Evolutionary conservation across 2,329 filamentous ascomycete genomes (phyloP).

Genomic region (Torrubiellomyces zombiae): DNA sequence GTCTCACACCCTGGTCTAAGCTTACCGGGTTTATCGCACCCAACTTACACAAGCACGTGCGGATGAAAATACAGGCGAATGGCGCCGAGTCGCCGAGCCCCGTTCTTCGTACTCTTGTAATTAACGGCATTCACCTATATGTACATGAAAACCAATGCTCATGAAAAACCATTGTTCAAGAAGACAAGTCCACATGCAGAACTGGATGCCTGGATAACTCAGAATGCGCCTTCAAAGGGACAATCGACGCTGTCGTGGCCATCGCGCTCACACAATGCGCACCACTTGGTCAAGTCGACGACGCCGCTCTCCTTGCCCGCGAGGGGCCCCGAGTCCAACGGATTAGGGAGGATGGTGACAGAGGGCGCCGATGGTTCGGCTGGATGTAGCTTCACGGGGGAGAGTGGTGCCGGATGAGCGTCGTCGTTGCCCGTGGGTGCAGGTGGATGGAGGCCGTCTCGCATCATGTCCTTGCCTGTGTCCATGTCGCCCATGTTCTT

Average conservation of each 20-base stretch:
- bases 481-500: constrained; percentile 15
- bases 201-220: no score
- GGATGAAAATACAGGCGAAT: no score
- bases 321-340: constrained; percentile 49
- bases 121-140: no score
- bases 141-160: no score
- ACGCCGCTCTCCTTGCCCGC: constrained; percentile 65
- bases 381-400: constrained; percentile 31
- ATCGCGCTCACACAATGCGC: constrained; percentile 87
- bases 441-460: constrained; percentile 22
- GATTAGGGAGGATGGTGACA: constrained; percentile 38
- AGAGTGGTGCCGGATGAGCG: constrained; percentile 37
- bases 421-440: constrained; percentile 22
- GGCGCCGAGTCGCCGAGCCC: no score
- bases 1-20: no score
- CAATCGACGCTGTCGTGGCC: constrained; percentile 94
- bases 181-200: no score
- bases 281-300: constrained; percentile 83
- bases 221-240: constrained; percentile 73
- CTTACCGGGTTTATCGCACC: no score
- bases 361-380: constrained; percentile 19
- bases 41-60: no score
- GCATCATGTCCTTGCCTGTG: constrained; percentile 17
- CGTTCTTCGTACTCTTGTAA: no score
- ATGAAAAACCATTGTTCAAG: no score